These are phyloP conservation scores for Quercus engelmannii DNA, from an alignment of 306 rosid species.

Conservation along the genomic window DNA sequence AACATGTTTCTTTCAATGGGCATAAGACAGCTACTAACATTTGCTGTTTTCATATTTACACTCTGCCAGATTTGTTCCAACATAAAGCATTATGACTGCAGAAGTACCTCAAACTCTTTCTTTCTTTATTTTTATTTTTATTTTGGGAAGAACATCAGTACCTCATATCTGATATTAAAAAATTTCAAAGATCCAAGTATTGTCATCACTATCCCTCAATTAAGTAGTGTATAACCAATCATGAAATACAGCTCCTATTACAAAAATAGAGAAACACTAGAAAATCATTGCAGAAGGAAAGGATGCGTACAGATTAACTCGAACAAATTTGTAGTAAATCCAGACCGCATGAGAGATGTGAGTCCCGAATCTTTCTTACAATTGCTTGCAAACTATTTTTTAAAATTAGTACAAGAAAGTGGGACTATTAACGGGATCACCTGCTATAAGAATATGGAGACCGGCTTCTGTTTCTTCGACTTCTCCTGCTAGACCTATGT, in stretches of 20 bases:
- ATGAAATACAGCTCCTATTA: constrained; percentile 3
- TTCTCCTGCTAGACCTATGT: constrained; percentile 69
- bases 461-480: constrained; percentile 75
- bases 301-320: constrained; percentile 27
- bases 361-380: constrained; percentile 28
- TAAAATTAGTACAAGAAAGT: constrained; percentile 22
- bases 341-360: constrained; percentile 31
- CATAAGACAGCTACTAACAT: background rate
- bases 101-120: background rate
- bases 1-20: no score
- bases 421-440: constrained; percentile 69
- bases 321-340: constrained; percentile 30
- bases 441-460: constrained; percentile 85
- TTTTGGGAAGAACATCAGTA: background rate
- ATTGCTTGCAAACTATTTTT: constrained; percentile 8
- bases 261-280: constrained; percentile 8
- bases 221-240: constrained; percentile 11
- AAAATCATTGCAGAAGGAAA: constrained; percentile 21
- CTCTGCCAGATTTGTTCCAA: background rate
- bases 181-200: constrained; percentile 7
- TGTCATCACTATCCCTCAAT: constrained; percentile 14
- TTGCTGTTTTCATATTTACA: background rate
- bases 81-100: background rate
- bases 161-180: background rate
- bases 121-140: background rate